These are phyloP conservation scores for Scedosporium apiospermum DNA, from an alignment of 2,329 filamentous ascomycete species.

Conservation along the genomic window DNA sequence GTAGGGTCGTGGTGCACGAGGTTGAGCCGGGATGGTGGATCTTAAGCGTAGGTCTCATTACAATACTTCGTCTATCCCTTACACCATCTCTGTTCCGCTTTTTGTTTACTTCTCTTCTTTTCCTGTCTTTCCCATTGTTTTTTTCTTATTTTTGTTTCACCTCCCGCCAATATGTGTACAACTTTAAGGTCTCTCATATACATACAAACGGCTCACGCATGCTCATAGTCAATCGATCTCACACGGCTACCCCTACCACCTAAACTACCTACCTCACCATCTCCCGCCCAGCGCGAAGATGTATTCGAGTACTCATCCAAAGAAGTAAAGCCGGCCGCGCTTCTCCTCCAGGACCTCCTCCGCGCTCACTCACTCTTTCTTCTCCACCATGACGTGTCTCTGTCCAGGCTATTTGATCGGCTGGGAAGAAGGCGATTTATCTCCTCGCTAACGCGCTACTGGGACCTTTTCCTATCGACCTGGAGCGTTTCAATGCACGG, in stretches of 20 bases:
- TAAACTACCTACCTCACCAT: conserved; percentile 31
- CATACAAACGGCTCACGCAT: background rate
- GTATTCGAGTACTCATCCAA: conserved; percentile 74
- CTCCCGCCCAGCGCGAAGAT: conserved; percentile 29
- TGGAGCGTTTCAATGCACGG: conserved; percentile 91
- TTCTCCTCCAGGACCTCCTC: conserved; percentile 72
- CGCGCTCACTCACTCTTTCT: conserved; percentile 78
- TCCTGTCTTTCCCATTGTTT: background rate
- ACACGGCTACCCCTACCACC: conserved; percentile 60
- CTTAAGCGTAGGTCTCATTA: conserved; percentile 57
- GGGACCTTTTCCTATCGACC: conserved; percentile 57
- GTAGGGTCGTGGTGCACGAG: conserved; percentile 75
- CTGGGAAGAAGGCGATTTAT: conserved; percentile 60
- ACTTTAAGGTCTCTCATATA: too few relatives aligned
- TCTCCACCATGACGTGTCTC: conserved; percentile 72
- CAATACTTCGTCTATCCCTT: background rate
- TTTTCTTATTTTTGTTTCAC: background rate
- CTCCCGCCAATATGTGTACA: background rate
- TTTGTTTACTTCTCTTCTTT: background rate
- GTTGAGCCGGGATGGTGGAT: conserved; percentile 94
- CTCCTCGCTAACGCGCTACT: conserved; percentile 66
- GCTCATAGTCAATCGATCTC: conserved; percentile 62
- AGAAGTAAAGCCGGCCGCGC: conserved; percentile 73
- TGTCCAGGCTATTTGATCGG: conserved; percentile 60
- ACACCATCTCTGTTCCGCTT: too few relatives aligned